phyloP scores from a whole-genome alignment of 2,329 filamentous ascomycete genomes.

The Pseudogymnoascus sp. region DNA sequence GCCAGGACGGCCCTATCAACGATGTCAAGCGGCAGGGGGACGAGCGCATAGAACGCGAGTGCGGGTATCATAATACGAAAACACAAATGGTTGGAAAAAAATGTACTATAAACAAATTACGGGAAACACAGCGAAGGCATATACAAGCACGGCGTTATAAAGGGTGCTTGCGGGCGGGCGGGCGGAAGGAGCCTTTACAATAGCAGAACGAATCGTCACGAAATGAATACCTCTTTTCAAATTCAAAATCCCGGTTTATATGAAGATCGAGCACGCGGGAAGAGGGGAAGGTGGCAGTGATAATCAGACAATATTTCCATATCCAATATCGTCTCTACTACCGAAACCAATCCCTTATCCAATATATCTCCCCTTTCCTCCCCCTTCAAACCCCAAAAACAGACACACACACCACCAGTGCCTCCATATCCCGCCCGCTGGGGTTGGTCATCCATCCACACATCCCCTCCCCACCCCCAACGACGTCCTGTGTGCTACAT shows the following conservation, averaged over 20 bases:
- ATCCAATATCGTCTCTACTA: background rate
- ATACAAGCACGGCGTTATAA: background rate
- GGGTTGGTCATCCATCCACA: background rate
- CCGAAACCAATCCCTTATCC: background rate
- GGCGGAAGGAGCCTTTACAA: background rate
- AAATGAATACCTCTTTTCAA: background rate
- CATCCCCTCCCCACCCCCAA: background rate
- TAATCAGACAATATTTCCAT: background rate
- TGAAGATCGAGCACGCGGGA: background rate
- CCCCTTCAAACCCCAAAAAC: background rate
- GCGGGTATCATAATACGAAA: background rate
- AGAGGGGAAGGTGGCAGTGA: background rate
- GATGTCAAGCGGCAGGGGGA: background rate
- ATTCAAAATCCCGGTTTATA: too few species aligned
- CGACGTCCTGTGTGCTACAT: background rate
- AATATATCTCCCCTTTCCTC: background rate
- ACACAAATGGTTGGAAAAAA: background rate
- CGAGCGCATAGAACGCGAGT: background rate
- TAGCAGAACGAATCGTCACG: background rate
- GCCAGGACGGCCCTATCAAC: background rate
- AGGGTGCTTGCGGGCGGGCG: background rate
- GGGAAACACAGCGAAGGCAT: background rate
- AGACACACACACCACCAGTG: background rate
- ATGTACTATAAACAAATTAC: background rate
- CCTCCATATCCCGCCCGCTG: background rate